Evolutionary conservation across 2,329 filamentous ascomycete genomes (phyloP).

Genomic region (Cladorrhinum sp.): DNA sequence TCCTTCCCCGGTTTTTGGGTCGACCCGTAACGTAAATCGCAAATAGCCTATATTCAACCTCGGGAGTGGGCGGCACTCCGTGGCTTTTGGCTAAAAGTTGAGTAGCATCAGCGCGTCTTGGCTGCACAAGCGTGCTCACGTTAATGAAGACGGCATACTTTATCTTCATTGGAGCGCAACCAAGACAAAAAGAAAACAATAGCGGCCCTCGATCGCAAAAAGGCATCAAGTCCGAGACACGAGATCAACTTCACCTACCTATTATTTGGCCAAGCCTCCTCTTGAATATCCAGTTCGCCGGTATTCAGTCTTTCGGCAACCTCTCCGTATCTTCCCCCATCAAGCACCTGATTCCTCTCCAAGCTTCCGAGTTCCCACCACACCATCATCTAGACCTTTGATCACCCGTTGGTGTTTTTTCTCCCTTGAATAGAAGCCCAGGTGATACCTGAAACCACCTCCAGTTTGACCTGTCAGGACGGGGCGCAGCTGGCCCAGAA

Average conservation of each 20-base stretch:
- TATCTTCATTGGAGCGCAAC: not conserved
- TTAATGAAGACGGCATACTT: not conserved
- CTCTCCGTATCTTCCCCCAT: not conserved
- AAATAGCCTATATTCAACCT: constrained; percentile 6
- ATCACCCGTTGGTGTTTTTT: no score
- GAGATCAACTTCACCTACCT: not conserved
- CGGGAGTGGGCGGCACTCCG: not conserved
- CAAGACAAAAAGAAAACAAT: no score
- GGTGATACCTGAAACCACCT: no score
- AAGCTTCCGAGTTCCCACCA: no score
- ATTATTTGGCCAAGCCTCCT: not conserved
- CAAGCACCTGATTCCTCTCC: no score
- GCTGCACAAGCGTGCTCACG: not conserved
- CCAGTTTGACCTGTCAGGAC: no score
- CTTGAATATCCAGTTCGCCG: no score
- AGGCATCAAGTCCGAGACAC: not conserved
- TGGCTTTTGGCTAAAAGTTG: constrained; percentile 7
- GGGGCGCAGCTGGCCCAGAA: no score
- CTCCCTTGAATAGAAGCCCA: no score
- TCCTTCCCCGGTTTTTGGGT: constrained; percentile 8
- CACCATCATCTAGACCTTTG: no score
- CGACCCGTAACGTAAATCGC: not conserved
- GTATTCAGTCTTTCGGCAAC: no score
- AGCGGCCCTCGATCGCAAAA: not conserved
- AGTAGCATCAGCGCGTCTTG: not conserved